Evolutionary conservation across 23 red algal genomes (phyloP).

Genomic region (Gracilaria gracilis): DNA sequence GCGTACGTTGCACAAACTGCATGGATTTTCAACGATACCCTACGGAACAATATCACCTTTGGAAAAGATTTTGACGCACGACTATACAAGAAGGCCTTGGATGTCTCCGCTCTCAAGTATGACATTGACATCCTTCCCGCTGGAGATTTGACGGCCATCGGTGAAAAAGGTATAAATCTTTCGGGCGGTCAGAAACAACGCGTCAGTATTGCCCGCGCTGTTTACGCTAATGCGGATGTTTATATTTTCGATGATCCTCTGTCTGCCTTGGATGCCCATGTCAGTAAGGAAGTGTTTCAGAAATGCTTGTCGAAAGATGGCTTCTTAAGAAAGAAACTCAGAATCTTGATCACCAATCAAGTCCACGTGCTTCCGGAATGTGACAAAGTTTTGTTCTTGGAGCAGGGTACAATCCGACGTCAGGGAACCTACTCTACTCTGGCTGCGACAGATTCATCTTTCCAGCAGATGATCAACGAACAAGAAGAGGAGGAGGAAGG

Average conservation of each 20-base stretch:
- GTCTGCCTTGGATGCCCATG: conserved; percentile 96
- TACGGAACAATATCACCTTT: conserved; percentile 95
- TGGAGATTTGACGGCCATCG: conserved; percentile 95
- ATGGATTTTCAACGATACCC: conserved; percentile 98
- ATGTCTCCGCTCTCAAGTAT: conserved; percentile 76
- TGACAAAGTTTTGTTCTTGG: conserved; percentile 77
- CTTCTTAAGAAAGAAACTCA: conserved; percentile 65
- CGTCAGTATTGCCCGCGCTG: conserved; percentile 87
- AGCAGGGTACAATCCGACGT: conserved; percentile 47
- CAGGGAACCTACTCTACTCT: conserved; percentile 61
- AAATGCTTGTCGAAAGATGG: conserved; percentile 74
- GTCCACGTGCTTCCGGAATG: conserved; percentile 85
- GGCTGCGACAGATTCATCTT: conserved; percentile 41
- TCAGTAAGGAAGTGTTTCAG: conserved; percentile 90
- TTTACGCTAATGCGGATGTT: conserved; percentile 89
- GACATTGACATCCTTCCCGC: conserved; percentile 92
- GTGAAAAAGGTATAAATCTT: conserved; percentile 99
- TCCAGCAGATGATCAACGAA: conserved; percentile 78
- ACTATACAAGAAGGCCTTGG: conserved; percentile 76
- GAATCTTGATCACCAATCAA: conserved; percentile 96
- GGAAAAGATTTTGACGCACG: conserved; percentile 82
- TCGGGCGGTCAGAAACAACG: conserved; percentile 97
- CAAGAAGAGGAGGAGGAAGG: conserved; percentile 35
- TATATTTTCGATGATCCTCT: conserved; percentile 96
- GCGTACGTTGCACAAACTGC: conserved; percentile 91